Evolutionary conservation across 1,284 basidiomycete species (phyloP), one percentile per base, ranked within the genome.

Genomic region (Cerrena zonata): DNA sequence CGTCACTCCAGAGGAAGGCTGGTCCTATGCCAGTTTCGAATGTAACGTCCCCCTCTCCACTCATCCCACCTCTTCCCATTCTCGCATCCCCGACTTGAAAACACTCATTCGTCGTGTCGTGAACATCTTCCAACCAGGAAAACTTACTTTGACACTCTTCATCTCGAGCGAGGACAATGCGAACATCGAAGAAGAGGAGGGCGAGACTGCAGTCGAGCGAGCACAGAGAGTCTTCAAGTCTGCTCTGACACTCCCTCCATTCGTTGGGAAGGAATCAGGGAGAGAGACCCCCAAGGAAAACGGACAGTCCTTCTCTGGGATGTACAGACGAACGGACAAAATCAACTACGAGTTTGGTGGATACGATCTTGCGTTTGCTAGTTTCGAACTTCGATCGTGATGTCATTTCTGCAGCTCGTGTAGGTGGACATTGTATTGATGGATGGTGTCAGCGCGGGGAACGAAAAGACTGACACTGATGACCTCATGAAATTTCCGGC

Each of bases 341-440:
- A 99, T 99, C 68, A 91, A 95, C 65, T 99, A 99, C 75, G 94
- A 96, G 69, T 94, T 98, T 66, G 91, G 91, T 48, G 91, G 89
- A 47, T 99, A 98, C 68, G 91, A 95, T 68, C 76, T 98, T 55
- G 90, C 94, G 34, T 98, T 94, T 67, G 89, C 89, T 30, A 93
- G 86, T 67, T 94, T 94, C 68, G 89, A 94, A 65, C 41, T 42
- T 10, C 41, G 58, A 48, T 21, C 48, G 48, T 15, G 58, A 48
- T 25, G 30, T 34, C 30, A 7, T n/a, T n/a, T n/a, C n/a, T 7
- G 30, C 15, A 7, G 30, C 15, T 7, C 30, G 30, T 34, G 30
- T 34, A 34, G n/a, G n/a, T n/a, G n/a, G n/a, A 34, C 30, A 34
- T 34, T 15, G n/a, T n/a, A n/a, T n/a, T 34, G 30, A 34, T 34